Base-by-base conservation (phyloP, 2,329 filamentous ascomycete genomes). In the Alternaria consortialis region DNA sequence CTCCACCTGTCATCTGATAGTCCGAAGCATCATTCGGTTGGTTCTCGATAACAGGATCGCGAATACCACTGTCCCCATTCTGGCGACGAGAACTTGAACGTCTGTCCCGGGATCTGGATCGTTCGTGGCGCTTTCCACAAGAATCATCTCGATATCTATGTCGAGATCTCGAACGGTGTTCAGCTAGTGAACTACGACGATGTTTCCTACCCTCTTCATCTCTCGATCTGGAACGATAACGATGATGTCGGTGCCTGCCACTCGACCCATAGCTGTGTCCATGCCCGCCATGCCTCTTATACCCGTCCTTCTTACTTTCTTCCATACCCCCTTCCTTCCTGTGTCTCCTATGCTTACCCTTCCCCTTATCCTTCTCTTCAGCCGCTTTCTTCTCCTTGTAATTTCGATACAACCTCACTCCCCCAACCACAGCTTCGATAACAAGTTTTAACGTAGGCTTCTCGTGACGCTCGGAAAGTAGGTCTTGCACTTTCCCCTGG, bases 381-480 rank as follows among this genome's bases (percentile, higher is more conserved):
- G 36, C 27, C 1, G 31, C 57, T 40, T 67, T 34, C 29, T 66
- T 60, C n/a, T 74, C 62, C 42, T 64, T 61, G 4, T 58, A 46
- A 15, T 64, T 13, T 2, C 66, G 53, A 46, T 71, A 73, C 8
- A 71, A 63, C 48, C 53, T 66, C 2, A 71, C 7, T 2, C 60
- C 66, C 42, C 74, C 72, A 23, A 71, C 57, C 0, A 71, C 54
- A 2, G 60, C 67, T 53, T 74, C 72, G 0, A 73, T 15, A 3
- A 73, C 43, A 13, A 74, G 42, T 12, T 64, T 48, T 0, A 53
- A 40, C 1, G 62, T 69, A 8, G 64, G 60, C 3, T 39, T 69
- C 11, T 15, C 64, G 57, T 4, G 57, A 29, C 48, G 42, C 1
- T 60, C 64, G 0, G 64, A 57, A 7, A 66, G 8, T 1, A 73